Evolutionary conservation across 257 asterid species (phyloP), one percentile per base, ranked within the genome.

Genomic region (Rubia yunnanensis): DNA sequence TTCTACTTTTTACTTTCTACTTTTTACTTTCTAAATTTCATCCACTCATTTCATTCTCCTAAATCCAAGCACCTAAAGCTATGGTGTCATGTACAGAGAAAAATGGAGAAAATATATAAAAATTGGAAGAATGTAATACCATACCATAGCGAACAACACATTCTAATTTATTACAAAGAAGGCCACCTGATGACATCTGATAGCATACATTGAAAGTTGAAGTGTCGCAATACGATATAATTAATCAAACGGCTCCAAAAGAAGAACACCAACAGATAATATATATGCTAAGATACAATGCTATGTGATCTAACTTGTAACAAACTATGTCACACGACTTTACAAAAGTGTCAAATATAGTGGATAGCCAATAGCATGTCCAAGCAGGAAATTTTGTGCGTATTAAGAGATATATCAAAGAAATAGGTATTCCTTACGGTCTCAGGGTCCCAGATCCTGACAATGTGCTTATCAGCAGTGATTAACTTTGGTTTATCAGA

Each of bases 381-480:
- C 54, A 34, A 69, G 41, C 17, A 32, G 49, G 9, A 32, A 60
- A 67, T 8, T 13, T 14, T 22, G 23, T n/a, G 23, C 18, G 31
- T 32, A 22, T 20, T 2, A 18, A n/a, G 11, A 60, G 22, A 59
- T 20, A 61, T 28, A 30, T 39, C 34, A 61, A 27, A 64, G 44
- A 52, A 38, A 63, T 60, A 56, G 70, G 69, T 57, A 52, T 52
- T 74, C 68, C 88, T 74, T 81, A 92, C 96, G 46, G 95, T 92
- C 41, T 80, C 83, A 67, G 94, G 88, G 82, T 92, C 94, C 99
- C 97, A 92, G 64, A 92, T 76, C 83, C 96, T 80, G 80, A 89
- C 97, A 44, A 83, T 81, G 81, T 89, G 99, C 60, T 84, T 75
- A 79, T 92, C 99, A 2, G 95, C 70, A 67, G 96, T 83, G 58